A percentile compares a stretch with the other conserved stretches of the same genome.
Evolutionary conservation across 768 basidiomycete species (phyloP).

Genomic region (Amyloporia xantha): DNA sequence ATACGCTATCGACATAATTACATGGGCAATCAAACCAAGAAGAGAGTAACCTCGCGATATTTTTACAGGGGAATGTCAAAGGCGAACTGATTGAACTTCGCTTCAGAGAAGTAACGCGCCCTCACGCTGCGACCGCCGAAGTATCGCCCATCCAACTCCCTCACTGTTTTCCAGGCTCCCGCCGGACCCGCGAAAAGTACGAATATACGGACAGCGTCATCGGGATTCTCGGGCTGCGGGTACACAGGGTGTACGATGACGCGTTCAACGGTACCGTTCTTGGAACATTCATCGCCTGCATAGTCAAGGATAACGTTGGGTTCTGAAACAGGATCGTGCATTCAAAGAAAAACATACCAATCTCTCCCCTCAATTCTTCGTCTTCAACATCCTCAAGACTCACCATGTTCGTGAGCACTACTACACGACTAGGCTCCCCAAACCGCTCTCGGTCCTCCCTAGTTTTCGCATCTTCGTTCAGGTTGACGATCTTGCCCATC

Average conservation of each 20-base stretch:
- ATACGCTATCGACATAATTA: too few relatives aligned
- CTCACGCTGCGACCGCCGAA: constrained; percentile 84
- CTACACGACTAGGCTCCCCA: constrained; percentile 85
- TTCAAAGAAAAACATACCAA: constrained; percentile 47
- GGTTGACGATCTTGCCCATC: constrained; percentile 87
- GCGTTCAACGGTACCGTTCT: constrained; percentile 87
- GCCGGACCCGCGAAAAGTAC: constrained; percentile 86
- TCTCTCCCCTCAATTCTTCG: constrained; percentile 79
- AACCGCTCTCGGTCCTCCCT: constrained; percentile 75
- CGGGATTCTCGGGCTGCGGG: constrained; percentile 55
- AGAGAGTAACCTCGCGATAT: too few relatives aligned
- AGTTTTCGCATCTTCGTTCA: constrained; percentile 76
- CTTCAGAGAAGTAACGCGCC: constrained; percentile 76
- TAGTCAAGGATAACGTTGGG: not conserved
- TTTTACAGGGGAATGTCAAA: constrained; percentile 39
- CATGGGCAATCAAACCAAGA: not conserved
- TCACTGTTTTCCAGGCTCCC: constrained; percentile 93
- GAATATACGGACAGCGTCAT: constrained; percentile 89
- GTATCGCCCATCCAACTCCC: constrained; percentile 87
- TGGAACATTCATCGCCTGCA: constrained; percentile 83
- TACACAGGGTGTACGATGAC: constrained; percentile 77
- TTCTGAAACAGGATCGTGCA: not conserved
- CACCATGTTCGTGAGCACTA: constrained; percentile 89
- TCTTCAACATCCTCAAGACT: constrained; percentile 78
- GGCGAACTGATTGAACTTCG: constrained; percentile 40